Base-by-base conservation (phyloP, 108 stramenopile species). In the Nannochloropsis salina region DNA sequence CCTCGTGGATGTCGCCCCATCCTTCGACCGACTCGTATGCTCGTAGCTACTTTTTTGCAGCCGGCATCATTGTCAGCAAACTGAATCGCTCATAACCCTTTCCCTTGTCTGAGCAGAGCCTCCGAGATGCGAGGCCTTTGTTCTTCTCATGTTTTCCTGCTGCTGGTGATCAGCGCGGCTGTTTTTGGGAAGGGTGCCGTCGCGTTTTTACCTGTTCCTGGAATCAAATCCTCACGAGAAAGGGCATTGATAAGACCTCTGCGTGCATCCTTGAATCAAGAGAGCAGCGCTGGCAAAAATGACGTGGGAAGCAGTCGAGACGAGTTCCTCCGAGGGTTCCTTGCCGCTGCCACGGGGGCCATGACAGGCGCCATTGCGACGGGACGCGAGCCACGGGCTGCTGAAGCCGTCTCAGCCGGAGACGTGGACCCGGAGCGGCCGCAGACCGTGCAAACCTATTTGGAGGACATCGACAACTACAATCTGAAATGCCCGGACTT, bases 391-490 rank as follows among this genome's bases (percentile, higher is more conserved):
- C 61, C 61, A 15, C 61, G 61, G 20, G 4, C 4, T 74, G 61
- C 61, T 0, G 20, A 74, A n/a, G 61, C 61, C 61, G 6, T 6
- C 0, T 74, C 61, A n/a, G 61, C 61, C 6, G 61, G n/a, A 1
- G 61, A 74, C 8, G 61, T 74, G 61, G 61, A 74, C 61, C 8
- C 61, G 61, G 61, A 74, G 20, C 15, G n/a, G 61, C 61, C 61
- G n/a, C 61, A 74, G 61, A 74, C 61, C 20, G 61, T 74, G 15
- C 61, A 74, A n/a, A 74, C 61, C 3, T 74, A 74, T n/a, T n/a
- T 74, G 61, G 61, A 74, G 61, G 61, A 74, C 61, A 74, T 74
- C n/a, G 61, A 74, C 61, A 74, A 74, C 20, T 74, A 74, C 8
- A 74, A 74, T 74, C 61, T 74, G 20, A 74, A 74, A 74, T 74